phyloP scores from a whole-genome alignment of 805 yeast genomes.

The Saturnispora saitoi region DNA sequence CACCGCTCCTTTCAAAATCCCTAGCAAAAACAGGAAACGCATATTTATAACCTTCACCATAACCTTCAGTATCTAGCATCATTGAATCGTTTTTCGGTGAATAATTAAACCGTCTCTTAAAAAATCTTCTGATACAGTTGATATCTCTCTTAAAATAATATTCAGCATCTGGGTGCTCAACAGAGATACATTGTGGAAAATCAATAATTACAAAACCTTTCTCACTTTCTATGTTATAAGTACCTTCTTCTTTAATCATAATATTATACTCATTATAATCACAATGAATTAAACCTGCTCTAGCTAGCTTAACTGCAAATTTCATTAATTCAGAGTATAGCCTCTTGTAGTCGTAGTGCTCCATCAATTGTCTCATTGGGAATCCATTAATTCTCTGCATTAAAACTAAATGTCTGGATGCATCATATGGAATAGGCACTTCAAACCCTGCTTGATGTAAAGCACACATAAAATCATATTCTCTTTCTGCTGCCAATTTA shows the following conservation, averaged over 20 bases:
- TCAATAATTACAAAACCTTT: conserved; percentile 85
- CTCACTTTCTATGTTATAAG: conserved; percentile 42
- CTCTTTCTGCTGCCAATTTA: conserved; percentile 84
- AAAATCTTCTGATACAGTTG: conserved; percentile 78
- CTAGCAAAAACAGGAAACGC: conserved; percentile 73
- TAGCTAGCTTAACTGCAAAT: conserved; percentile 75
- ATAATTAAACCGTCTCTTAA: conserved; percentile 68
- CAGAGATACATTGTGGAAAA: conserved; percentile 96
- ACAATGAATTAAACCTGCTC: conserved; percentile 90
- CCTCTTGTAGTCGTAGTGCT: conserved; percentile 58
- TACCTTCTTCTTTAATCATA: conserved; percentile 55
- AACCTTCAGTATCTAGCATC: conserved; percentile 73
- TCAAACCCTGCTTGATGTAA: conserved; percentile 66
- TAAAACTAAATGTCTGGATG: conserved; percentile 82
- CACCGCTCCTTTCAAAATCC: conserved; percentile 61
- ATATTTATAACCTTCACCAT: conserved; percentile 68
- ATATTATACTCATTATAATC: conserved; percentile 97
- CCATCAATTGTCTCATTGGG: conserved; percentile 76
- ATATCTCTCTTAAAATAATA: conserved; percentile 88
- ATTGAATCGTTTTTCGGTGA: conserved; percentile 54
- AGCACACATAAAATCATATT: conserved; percentile 78
- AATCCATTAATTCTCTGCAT: conserved; percentile 90
- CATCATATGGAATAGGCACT: conserved; percentile 85
- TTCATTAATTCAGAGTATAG: conserved; percentile 81
- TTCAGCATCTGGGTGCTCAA: conserved; percentile 83